Conservation (phyloP, 345 rosid genomes). For the Anacardium occidentale region DNA sequence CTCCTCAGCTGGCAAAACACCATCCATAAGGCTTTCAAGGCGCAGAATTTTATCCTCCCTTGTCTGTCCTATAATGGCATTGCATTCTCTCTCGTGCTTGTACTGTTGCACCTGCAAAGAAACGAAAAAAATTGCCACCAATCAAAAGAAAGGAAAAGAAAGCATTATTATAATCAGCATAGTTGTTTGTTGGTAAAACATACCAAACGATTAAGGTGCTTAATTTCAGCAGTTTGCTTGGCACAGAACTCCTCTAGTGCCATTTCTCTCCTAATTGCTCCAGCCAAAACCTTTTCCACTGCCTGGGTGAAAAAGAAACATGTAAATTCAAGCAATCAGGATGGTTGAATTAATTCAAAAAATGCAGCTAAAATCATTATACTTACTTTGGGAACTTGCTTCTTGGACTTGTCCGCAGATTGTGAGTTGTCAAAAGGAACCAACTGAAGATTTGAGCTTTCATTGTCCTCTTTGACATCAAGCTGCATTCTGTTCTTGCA, state of each 20-base stretch:
- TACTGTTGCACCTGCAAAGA: constrained; percentile 83
- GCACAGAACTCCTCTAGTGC: constrained; percentile 90
- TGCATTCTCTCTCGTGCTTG: constrained; percentile 98
- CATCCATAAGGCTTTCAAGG: constrained; percentile 95
- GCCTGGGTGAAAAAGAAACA: constrained; percentile 52
- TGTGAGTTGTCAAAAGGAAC: constrained; percentile 58
- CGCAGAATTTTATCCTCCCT: constrained; percentile 92
- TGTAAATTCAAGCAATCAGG: constrained; percentile 1
- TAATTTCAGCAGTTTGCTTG: constrained; percentile 85
- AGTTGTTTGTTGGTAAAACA: constrained; percentile 22
- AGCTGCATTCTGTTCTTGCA: constrained; percentile 50
- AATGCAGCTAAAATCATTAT: constrained; percentile 6
- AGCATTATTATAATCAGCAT: constrained; percentile 15
- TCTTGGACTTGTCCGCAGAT: constrained; percentile 55
- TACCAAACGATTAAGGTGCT: constrained; percentile 93
- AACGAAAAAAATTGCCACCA: constrained; percentile 21
- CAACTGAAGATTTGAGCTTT: constrained; percentile 57
- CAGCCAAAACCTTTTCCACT: constrained; percentile 92
- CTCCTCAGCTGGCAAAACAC: constrained; percentile 84
- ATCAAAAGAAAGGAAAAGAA: background rate
- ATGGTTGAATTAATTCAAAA: background rate
- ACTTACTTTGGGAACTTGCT: constrained; percentile 81
- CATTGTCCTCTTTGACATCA: constrained; percentile 46
- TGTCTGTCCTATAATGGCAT: constrained; percentile 81
- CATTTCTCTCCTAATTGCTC: constrained; percentile 98